phyloP scores from a whole-genome alignment of 2,329 filamentous ascomycete genomes.

The Colletotrichum caudatum region DNA sequence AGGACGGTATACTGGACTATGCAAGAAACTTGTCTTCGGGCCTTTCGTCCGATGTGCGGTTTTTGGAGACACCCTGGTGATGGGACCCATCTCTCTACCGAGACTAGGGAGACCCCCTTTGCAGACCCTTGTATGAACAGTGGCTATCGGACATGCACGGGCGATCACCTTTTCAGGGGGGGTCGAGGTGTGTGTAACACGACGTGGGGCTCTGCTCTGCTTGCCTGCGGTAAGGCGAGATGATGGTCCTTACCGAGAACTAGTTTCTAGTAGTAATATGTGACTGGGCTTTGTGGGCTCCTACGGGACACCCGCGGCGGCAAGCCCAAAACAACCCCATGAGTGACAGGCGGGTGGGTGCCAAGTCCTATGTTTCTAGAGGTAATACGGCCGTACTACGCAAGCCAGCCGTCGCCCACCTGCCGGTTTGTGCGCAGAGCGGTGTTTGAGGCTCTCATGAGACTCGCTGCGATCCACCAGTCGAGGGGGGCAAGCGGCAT shows the following conservation, averaged over 20 bases:
- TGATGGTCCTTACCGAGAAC: neutral
- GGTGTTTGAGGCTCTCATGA: slow-evolving; percentile 18
- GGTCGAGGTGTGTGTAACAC: slow-evolving; percentile 1
- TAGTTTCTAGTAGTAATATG: neutral
- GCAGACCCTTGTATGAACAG: slow-evolving; percentile 14
- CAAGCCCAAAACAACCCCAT: slow-evolving; percentile 29
- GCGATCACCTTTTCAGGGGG: slow-evolving; percentile 22
- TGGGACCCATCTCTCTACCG: slow-evolving; percentile 11
- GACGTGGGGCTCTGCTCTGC: neutral
- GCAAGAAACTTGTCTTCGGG: slow-evolving; percentile 26
- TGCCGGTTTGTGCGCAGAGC: neutral
- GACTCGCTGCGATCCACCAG: neutral
- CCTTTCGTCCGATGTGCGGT: slow-evolving; percentile 14
- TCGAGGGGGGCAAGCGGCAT: too few species aligned
- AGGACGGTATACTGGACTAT: neutral
- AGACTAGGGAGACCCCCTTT: slow-evolving; percentile 13
- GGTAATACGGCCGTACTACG: neutral
- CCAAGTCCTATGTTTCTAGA: slow-evolving; percentile 12
- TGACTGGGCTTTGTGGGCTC: slow-evolving; percentile 3
- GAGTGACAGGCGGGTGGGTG: slow-evolving; percentile 23
- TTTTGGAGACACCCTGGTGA: slow-evolving; percentile 16
- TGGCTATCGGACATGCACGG: slow-evolving; percentile 18
- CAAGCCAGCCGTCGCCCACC: neutral
- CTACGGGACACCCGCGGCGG: slow-evolving; percentile 1
- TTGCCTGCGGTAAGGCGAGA: slow-evolving; percentile 1